Conservation (phyloP, 257 asterid genomes). For the Anisodus acutangulus region DNA sequence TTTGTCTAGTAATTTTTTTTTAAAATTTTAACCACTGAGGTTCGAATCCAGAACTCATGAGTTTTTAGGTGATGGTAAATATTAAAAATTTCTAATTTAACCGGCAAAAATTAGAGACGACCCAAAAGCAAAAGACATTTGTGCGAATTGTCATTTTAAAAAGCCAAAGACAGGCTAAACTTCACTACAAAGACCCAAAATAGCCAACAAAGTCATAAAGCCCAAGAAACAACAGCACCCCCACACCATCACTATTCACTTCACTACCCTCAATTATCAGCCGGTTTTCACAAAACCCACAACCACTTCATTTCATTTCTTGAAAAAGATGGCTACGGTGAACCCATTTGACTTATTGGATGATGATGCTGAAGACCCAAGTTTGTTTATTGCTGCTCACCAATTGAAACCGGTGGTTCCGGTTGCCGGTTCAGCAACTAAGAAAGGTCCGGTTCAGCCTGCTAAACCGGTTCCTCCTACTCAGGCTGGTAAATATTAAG, state of each 20-base stretch:
- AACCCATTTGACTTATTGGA: constrained; percentile 70
- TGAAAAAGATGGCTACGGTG: constrained; percentile 49
- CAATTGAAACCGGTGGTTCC: constrained; percentile 36
- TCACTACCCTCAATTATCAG: constrained; percentile 29
- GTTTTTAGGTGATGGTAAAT: too few relatives aligned
- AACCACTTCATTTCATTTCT: constrained; percentile 37
- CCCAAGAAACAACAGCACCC: background rate
- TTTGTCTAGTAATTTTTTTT: too few relatives aligned
- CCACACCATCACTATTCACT: background rate
- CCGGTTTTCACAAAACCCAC: constrained; percentile 42
- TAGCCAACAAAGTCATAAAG: background rate
- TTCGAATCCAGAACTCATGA: too few relatives aligned
- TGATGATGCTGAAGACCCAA: constrained; percentile 70
- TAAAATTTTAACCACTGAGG: too few relatives aligned
- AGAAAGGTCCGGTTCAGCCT: constrained; percentile 51
- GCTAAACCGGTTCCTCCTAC: constrained; percentile 58
- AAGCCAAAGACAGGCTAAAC: background rate
- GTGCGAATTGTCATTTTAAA: too few relatives aligned
- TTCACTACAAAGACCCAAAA: background rate
- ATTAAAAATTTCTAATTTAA: too few relatives aligned
- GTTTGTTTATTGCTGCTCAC: constrained; percentile 57
- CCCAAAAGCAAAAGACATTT: too few relatives aligned
- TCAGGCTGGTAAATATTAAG: constrained; percentile 55
- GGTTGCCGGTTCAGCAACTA: constrained; percentile 33
- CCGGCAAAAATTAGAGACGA: too few relatives aligned